A percentile compares a stretch with the other conserved stretches of the same genome.
These are phyloP conservation scores for Casuarina glauca DNA, from an alignment of 306 rosid genomes.

Conservation along the genomic window DNA sequence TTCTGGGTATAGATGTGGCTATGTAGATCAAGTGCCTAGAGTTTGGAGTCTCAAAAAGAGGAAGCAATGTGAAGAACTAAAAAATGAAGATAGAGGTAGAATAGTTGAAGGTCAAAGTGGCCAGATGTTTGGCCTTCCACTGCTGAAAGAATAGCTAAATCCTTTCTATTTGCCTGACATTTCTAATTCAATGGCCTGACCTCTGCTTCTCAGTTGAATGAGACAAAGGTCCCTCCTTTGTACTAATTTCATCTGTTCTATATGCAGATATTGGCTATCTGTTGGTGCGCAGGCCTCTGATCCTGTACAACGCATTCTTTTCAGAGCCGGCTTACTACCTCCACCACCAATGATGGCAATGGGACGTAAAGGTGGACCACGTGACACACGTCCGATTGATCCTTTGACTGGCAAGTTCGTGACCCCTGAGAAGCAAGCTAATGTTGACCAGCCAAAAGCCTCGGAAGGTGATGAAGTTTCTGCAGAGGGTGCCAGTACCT, in stretches of 20 bases:
- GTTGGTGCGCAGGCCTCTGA: constrained; percentile 97
- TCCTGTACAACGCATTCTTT: constrained; percentile 74
- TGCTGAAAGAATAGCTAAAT: neutral
- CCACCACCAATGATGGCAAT: constrained; percentile 91
- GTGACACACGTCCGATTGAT: constrained; percentile 65
- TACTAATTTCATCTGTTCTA: neutral
- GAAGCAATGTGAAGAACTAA: too few species aligned
- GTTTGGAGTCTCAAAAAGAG: neutral
- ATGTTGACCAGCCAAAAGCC: constrained; percentile 22
- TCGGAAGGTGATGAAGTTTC: neutral
- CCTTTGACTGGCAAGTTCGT: constrained; percentile 59
- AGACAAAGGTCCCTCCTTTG: constrained; percentile 12
- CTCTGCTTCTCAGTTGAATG: constrained; percentile 14
- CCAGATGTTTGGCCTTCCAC: neutral
- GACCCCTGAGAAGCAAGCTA: constrained; percentile 41
- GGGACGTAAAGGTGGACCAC: constrained; percentile 80
- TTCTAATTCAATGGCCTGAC: neutral
- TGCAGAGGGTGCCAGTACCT: neutral
- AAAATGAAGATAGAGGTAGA: neutral
- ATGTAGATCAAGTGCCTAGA: neutral
- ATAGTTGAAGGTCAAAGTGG: neutral
- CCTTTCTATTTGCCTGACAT: neutral
- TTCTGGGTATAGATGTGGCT: neutral
- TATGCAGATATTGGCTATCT: constrained; percentile 88
- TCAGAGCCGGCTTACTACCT: constrained; percentile 75